These are phyloP conservation scores for Exobasidium cylindrosporum DNA, from an alignment of 1,284 basidiomycete species.

Conservation along the genomic window DNA sequence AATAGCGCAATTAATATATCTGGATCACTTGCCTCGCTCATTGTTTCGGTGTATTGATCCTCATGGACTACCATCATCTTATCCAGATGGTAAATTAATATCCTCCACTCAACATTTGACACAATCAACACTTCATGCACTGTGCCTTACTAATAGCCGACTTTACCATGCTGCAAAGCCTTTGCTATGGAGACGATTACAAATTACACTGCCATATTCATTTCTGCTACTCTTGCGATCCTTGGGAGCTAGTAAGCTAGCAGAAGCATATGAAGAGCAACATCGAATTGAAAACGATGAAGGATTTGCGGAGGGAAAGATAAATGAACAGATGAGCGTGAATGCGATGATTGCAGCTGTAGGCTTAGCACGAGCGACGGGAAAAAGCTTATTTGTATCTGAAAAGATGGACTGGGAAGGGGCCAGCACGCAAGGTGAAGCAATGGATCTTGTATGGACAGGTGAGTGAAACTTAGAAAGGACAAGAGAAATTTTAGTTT, in stretches of 20 bases:
- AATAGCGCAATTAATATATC: slow-evolving; percentile 22
- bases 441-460: slow-evolving; percentile 42
- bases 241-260: slow-evolving; percentile 41
- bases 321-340: slow-evolving; percentile 37
- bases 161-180: slow-evolving; percentile 48
- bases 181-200: slow-evolving; percentile 47
- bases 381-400: slow-evolving; percentile 19
- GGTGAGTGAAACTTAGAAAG: slow-evolving; percentile 18
- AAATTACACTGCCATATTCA: slow-evolving; percentile 49
- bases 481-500: no score
- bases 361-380: slow-evolving; percentile 45
- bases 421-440: slow-evolving; percentile 26
- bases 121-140: slow-evolving; percentile 39
- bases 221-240: slow-evolving; percentile 46
- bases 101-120: slow-evolving; percentile 42
- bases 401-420: slow-evolving; percentile 6
- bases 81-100: slow-evolving; percentile 40
- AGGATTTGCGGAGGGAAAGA: slow-evolving; percentile 8
- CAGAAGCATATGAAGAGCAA: slow-evolving; percentile 36
- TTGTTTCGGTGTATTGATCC: slow-evolving; percentile 49
- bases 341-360: slow-evolving; percentile 46
- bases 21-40: slow-evolving; percentile 40
- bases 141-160: slow-evolving; percentile 48
- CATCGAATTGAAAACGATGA: background rate
- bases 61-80: slow-evolving; percentile 44